A percentile compares a stretch with the other conserved stretches of the same genome.
Evolutionary conservation across 345 rosid genomes (phyloP).

Genomic region (Gossypium ekmanianum): DNA sequence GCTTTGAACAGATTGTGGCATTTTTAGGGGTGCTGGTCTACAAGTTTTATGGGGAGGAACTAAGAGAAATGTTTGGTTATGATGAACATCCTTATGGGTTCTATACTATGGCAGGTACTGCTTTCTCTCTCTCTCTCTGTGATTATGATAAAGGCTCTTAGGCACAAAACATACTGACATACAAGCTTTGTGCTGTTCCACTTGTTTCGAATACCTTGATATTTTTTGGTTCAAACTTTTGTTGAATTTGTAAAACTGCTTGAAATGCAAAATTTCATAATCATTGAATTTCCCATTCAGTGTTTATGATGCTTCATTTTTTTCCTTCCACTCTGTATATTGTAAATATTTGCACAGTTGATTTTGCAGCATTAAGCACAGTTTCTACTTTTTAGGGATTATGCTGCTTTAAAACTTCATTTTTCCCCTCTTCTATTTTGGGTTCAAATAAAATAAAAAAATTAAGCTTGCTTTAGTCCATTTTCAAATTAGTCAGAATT

Average conservation of each 20-base stretch:
- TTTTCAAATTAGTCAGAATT: neutral
- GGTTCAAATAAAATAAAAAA: neutral
- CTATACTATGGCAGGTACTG: slow-evolving; percentile 87
- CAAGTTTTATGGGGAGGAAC: slow-evolving; percentile 92
- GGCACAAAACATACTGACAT: neutral
- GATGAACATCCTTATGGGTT: slow-evolving; percentile 98
- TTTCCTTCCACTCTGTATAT: neutral
- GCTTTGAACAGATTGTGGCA: slow-evolving; percentile 75
- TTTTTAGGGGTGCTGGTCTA: slow-evolving; percentile 86
- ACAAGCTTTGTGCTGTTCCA: slow-evolving; percentile 2
- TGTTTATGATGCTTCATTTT: neutral
- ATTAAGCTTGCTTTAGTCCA: neutral
- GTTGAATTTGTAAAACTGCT: neutral
- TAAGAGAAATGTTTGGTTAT: slow-evolving; percentile 96
- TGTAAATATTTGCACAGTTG: neutral
- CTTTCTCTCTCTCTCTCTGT: slow-evolving; percentile 5
- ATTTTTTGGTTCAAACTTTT: neutral
- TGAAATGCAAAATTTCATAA: neutral
- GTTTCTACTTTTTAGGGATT: neutral
- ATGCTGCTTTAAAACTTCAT: slow-evolving; percentile 1
- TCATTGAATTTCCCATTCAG: neutral
- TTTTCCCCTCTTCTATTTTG: neutral
- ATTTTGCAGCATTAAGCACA: neutral
- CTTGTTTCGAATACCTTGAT: neutral
- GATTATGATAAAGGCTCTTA: neutral